Evolutionary conservation across 2,329 filamentous ascomycete genomes (phyloP), one percentile per base, ranked within the genome.

Genomic region (Arthroderma uncinatum): DNA sequence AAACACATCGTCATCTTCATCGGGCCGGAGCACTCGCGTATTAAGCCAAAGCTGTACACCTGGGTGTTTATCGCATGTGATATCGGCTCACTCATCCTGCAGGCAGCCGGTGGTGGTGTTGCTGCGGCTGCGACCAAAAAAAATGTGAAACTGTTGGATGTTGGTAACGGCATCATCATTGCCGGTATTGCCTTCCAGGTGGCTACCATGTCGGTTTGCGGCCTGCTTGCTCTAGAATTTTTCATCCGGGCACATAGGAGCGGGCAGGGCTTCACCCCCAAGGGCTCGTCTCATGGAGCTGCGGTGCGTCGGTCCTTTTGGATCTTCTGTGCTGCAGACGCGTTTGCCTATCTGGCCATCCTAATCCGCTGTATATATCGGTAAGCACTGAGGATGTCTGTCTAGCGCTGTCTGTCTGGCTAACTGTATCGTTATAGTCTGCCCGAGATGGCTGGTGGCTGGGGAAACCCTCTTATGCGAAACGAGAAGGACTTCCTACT

Each of bases 61-160:
- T 77, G 77, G 66, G 76, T 83, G 59, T 84, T 84, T 68, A 79
- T 84, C 61, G 64, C 71, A n/a, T 81, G 78, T 63, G 82, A 84
- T 61, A 61, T 83, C 42, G 62, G 80, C 55, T 79, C 77, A n/a
- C 74, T 85, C n/a, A 61, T 80, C 10, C 68, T 83, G 3, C 82
- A 84, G 66, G 80, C 79, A 3, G 74, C 73, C 6, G 81, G 81
- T 10, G 81, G 82, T 57, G 81, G 76, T 53, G 71, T 82, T 48
- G 79, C 82, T 1, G 79, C 81, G 0, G 75, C 76, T 0, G 78
- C 78, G 0, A 67, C 67, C 6, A 69, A 74, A 12, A 59, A 61
- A 2, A 60, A 74, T 16, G 50, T 58, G 21, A 65, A 67, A 1
- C 64, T 76, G n/a, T 68, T 73, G 7, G 68, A 78, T 37, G 64